A percentile compares a stretch with the other conserved stretches of the same genome.
Conservation (phyloP, 2,329 filamentous ascomycete genomes). For the Exserohilum turcica region DNA sequence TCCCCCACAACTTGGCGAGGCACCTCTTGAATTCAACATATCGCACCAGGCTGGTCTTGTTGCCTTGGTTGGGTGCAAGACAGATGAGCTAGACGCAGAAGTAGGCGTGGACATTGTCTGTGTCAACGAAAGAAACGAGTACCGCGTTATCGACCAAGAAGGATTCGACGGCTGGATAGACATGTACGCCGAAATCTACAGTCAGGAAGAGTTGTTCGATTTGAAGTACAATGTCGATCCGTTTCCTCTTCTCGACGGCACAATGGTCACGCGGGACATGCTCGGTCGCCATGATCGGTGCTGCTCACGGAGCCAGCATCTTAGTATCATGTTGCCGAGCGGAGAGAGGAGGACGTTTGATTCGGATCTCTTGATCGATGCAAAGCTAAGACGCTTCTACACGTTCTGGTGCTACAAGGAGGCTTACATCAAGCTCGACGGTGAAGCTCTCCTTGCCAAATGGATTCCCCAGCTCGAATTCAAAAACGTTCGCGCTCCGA, state of each 20-base stretch:
- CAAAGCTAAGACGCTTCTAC: slow-evolving; percentile 73
- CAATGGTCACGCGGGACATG: slow-evolving; percentile 45
- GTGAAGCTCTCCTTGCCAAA: slow-evolving; percentile 73
- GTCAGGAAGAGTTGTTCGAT: slow-evolving; percentile 63
- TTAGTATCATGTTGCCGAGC: slow-evolving; percentile 46
- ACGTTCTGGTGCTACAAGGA: slow-evolving; percentile 80
- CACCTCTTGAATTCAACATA: slow-evolving; percentile 72
- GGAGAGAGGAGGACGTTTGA: slow-evolving; percentile 47
- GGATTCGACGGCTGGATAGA: slow-evolving; percentile 73
- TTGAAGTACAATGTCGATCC: slow-evolving; percentile 62
- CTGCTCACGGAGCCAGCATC: slow-evolving; percentile 45
- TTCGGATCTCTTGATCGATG: slow-evolving; percentile 59
- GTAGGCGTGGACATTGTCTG: slow-evolving; percentile 80
- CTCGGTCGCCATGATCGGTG: slow-evolving; percentile 53
- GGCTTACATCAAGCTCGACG: slow-evolving; percentile 82
- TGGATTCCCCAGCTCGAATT: slow-evolving; percentile 77
- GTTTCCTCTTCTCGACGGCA: slow-evolving; percentile 54
- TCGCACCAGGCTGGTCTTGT: slow-evolving; percentile 80
- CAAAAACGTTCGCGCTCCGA: slow-evolving; percentile 60
- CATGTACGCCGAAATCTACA: slow-evolving; percentile 73
- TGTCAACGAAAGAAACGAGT: slow-evolving; percentile 69
- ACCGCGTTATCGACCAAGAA: slow-evolving; percentile 63
- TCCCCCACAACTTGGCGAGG: slow-evolving; percentile 9
- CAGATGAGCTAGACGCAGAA: slow-evolving; percentile 47
- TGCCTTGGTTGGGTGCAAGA: slow-evolving; percentile 60